These are phyloP conservation scores for Balakata baccata DNA, from an alignment of 345 rosid species.

Conservation along the genomic window DNA sequence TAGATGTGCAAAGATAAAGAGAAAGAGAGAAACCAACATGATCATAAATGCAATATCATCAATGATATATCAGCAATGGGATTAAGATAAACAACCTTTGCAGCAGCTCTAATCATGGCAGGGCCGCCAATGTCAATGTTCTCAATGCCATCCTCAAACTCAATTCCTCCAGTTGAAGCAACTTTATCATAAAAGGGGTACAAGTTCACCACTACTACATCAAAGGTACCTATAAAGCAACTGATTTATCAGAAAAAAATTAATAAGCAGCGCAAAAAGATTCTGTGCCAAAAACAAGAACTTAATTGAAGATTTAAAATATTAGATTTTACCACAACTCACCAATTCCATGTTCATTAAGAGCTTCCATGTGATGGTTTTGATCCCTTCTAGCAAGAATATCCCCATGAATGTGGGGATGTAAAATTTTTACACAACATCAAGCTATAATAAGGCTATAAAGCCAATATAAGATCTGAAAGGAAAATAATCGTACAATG, in stretches of 20 bases:
- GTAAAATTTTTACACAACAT: constrained; percentile 88
- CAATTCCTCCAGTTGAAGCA: constrained; percentile 59
- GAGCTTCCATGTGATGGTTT: constrained; percentile 88
- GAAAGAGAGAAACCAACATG: background rate
- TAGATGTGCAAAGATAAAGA: background rate
- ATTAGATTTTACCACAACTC: constrained; percentile 16
- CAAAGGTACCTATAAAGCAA: constrained; percentile 63
- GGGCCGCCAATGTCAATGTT: constrained; percentile 96
- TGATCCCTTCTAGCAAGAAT: constrained; percentile 89
- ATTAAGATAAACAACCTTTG: constrained; percentile 50
- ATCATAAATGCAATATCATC: background rate
- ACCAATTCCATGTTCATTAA: constrained; percentile 75
- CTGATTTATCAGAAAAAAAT: constrained; percentile 2
- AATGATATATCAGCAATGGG: background rate
- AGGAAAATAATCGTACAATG: background rate
- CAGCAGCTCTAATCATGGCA: constrained; percentile 94
- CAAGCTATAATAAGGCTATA: constrained; percentile 49
- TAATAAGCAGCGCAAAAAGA: background rate
- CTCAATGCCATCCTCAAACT: constrained; percentile 84
- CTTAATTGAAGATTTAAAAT: background rate
- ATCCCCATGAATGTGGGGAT: constrained; percentile 86
- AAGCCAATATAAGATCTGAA: constrained; percentile 1
- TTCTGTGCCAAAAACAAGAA: background rate
- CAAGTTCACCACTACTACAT: constrained; percentile 84
- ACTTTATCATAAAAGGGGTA: constrained; percentile 88